A percentile compares a stretch with the other conserved stretches of the same genome.
Evolutionary conservation across 805 yeast genomes (phyloP).

Genomic region (Teunomyces aglyptinius): DNA sequence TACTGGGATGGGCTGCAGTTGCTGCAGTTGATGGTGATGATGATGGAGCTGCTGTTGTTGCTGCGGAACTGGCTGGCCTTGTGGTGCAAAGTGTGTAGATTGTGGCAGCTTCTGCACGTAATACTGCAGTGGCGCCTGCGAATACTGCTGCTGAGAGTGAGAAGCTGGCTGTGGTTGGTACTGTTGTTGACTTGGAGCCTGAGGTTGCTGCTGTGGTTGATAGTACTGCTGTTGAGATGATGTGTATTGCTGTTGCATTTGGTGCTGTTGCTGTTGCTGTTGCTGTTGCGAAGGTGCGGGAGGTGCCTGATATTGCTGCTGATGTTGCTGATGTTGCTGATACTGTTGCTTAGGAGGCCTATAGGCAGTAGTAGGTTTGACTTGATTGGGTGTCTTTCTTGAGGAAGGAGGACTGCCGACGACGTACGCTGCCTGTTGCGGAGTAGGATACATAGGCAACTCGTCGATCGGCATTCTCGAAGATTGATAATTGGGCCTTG

Average conservation of each 20-base stretch:
- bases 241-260: slow-evolving; percentile 3
- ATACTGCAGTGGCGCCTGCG: slow-evolving; percentile 10
- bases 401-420: slow-evolving; percentile 15
- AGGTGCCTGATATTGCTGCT: slow-evolving; percentile 9
- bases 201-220: slow-evolving; percentile 8
- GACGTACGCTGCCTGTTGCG: slow-evolving; percentile 40
- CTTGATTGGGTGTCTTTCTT: slow-evolving; percentile 4
- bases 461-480: slow-evolving; percentile 31
- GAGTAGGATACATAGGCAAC: slow-evolving; percentile 46
- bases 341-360: slow-evolving; percentile 11
- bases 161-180: slow-evolving; percentile 15
- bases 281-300: slow-evolving; percentile 14
- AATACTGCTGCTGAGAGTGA: slow-evolving; percentile 14
- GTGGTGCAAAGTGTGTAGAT: slow-evolving; percentile 10
- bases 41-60: slow-evolving; percentile 7
- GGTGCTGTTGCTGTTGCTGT: slow-evolving; percentile 11
- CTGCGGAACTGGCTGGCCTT: slow-evolving; percentile 4
- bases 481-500: background rate
- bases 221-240: slow-evolving; percentile 9
- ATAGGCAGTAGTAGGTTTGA: slow-evolving; percentile 6
- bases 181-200: slow-evolving; percentile 11
- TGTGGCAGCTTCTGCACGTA: slow-evolving; percentile 12
- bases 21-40: slow-evolving; percentile 12
- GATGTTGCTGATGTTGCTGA: slow-evolving; percentile 1
- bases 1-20: slow-evolving; percentile 10